Evolutionary conservation across 306 rosid genomes (phyloP).

Genomic region (Albizia julibrissin): DNA sequence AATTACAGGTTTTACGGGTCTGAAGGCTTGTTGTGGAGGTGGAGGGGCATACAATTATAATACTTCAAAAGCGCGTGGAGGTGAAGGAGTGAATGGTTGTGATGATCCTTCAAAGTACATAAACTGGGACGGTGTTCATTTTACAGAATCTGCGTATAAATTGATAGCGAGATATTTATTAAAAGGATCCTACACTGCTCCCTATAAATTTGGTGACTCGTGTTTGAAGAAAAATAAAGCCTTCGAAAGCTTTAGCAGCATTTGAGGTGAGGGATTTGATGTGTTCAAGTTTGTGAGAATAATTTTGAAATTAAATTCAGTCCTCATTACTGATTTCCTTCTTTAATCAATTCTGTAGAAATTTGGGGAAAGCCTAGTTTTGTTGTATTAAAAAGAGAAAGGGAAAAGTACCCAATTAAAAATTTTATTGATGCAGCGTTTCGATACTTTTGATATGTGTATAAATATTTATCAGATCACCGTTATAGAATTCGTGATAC

Average conservation of each 20-base stretch:
- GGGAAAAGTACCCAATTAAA: too few species aligned
- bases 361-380: too few species aligned
- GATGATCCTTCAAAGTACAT: constrained; percentile 39
- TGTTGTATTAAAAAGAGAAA: too few species aligned
- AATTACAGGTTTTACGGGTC: constrained; percentile 5
- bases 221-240: not conserved
- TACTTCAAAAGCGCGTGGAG: not conserved
- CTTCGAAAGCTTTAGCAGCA: not conserved
- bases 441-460: too few species aligned
- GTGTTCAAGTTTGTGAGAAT: not conserved
- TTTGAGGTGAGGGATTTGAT: not conserved
- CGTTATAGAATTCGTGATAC: too few species aligned
- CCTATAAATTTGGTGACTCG: not conserved
- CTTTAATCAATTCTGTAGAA: not conserved
- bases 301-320: not conserved
- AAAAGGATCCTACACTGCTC: not conserved
- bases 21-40: constrained; percentile 9
- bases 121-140: constrained; percentile 48
- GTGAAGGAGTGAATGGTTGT: not conserved
- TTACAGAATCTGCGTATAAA: not conserved
- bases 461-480: too few species aligned
- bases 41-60: constrained; percentile 18
- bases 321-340: not conserved
- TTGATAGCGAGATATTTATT: constrained; percentile 20
- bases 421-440: too few species aligned